A percentile compares a stretch with the other conserved stretches of the same genome.
Evolutionary conservation across 2,329 filamentous ascomycete genomes (phyloP).

Genomic region (Cladosporium austrohemisphaericum): DNA sequence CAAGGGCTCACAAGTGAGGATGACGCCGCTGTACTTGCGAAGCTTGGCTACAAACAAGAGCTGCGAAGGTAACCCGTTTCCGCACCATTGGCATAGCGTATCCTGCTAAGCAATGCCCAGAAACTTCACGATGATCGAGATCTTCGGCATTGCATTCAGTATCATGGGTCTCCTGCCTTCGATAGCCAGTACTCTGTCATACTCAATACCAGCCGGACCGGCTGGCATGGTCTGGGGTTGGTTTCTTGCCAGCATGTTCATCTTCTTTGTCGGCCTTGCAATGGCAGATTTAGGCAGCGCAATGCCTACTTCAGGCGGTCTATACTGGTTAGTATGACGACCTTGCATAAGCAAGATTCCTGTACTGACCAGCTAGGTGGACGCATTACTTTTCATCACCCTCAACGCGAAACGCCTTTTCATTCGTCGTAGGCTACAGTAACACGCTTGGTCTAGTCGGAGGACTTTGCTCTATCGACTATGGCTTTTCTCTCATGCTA

Average conservation of each 20-base stretch:
- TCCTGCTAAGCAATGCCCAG: constrained; percentile 26
- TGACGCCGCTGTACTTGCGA: constrained; percentile 39
- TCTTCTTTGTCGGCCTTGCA: constrained; percentile 51
- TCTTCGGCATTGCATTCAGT: constrained; percentile 49
- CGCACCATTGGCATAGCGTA: not conserved
- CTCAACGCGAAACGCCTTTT: constrained; percentile 54
- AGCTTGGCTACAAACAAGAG: constrained; percentile 55
- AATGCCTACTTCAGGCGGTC: constrained; percentile 57
- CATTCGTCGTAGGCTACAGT: constrained; percentile 58
- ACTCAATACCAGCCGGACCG: constrained; percentile 57
- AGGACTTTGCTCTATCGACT: constrained; percentile 60
- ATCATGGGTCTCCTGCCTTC: constrained; percentile 60
- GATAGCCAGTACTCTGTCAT: constrained; percentile 57
- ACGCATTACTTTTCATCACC: constrained; percentile 57
- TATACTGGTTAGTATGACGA: constrained; percentile 55
- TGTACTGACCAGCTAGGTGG: constrained; percentile 36
- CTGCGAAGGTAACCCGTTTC: constrained; percentile 38
- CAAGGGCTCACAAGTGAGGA: constrained; percentile 34
- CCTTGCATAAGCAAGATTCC: constrained; percentile 31
- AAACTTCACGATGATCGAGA: constrained; percentile 60
- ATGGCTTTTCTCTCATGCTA: constrained; percentile 55
- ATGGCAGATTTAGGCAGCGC: constrained; percentile 46
- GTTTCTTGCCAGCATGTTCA: constrained; percentile 58
- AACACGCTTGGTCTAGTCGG: constrained; percentile 60
- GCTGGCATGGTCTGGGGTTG: constrained; percentile 61